These are phyloP conservation scores for Aspergillus ochraceus DNA, from an alignment of 2,329 filamentous ascomycete genomes.

Conservation along the genomic window DNA sequence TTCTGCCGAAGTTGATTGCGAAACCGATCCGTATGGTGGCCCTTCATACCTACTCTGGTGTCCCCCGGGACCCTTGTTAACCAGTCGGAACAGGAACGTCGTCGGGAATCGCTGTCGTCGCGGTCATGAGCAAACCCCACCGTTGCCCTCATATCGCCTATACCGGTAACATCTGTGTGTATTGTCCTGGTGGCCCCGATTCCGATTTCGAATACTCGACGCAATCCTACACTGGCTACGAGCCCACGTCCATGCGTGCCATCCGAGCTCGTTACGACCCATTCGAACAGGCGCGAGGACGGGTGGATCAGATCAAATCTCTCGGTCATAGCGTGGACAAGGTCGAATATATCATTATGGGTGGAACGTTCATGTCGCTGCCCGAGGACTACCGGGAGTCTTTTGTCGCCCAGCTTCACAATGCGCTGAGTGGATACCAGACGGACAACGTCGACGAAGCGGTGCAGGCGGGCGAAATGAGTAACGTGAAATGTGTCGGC, in stretches of 20 bases:
- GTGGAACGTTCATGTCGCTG: constrained; percentile 97
- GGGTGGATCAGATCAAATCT: constrained; percentile 94
- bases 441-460: constrained; percentile 94
- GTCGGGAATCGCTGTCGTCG: constrained; percentile 95
- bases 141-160: constrained; percentile 97
- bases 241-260: constrained; percentile 96
- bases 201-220: constrained; percentile 99
- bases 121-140: constrained; percentile 99
- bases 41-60: not conserved
- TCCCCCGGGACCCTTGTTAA: constrained; percentile 10
- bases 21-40: constrained; percentile 78
- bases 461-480: constrained; percentile 91
- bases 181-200: constrained; percentile 95
- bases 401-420: constrained; percentile 95
- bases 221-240: constrained; percentile 97
- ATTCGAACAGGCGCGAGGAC: constrained; percentile 92
- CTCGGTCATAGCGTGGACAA: constrained; percentile 97
- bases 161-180: constrained; percentile 98
- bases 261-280: constrained; percentile 97
- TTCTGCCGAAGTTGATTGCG: constrained; percentile 90
- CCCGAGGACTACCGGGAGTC: constrained; percentile 84
- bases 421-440: constrained; percentile 93
- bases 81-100: constrained; percentile 67
- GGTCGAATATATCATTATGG: constrained; percentile 99
- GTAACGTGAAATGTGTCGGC: constrained; percentile 94